These are phyloP conservation scores for Scheffersomyces quercinus DNA, from an alignment of 1,139 yeast genomes.

Conservation along the genomic window DNA sequence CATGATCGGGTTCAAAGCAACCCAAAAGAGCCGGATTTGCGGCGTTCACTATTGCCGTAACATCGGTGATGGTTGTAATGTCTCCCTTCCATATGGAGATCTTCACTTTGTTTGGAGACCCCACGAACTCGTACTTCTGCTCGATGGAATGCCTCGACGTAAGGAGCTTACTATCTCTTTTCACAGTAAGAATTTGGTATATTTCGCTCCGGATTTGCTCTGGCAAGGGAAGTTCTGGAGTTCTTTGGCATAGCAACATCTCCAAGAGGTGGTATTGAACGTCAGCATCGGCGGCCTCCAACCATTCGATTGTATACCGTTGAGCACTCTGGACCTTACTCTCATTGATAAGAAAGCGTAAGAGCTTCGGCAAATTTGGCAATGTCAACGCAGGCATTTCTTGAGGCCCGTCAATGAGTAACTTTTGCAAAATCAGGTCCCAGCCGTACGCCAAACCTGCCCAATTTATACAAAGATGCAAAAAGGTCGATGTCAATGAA, in stretches of 20 bases:
- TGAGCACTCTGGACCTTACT: neutral
- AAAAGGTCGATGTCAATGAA: too few species aligned
- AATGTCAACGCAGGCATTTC: neutral
- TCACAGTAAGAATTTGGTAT: neutral
- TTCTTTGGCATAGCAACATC: neutral
- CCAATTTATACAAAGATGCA: too few species aligned
- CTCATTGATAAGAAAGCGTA: neutral
- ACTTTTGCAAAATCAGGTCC: too few species aligned
- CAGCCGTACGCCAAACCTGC: too few species aligned
- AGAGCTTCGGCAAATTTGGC: neutral
- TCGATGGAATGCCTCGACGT: neutral
- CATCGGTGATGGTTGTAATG: conserved; percentile 3
- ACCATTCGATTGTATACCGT: neutral
- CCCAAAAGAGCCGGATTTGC: conserved; percentile 4
- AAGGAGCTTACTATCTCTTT: neutral
- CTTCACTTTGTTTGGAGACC: neutral
- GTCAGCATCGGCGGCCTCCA: neutral
- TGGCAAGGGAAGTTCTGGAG: neutral
- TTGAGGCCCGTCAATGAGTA: too few species aligned
- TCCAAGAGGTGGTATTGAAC: neutral
- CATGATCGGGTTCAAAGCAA: conserved; percentile 4
- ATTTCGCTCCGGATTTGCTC: neutral
- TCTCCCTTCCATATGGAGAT: conserved; percentile 5
- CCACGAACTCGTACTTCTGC: neutral
- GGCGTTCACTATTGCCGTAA: conserved; percentile 6